phyloP scores from a whole-genome alignment of 2,329 filamentous ascomycete genomes.

The Ramularia endophylla region DNA sequence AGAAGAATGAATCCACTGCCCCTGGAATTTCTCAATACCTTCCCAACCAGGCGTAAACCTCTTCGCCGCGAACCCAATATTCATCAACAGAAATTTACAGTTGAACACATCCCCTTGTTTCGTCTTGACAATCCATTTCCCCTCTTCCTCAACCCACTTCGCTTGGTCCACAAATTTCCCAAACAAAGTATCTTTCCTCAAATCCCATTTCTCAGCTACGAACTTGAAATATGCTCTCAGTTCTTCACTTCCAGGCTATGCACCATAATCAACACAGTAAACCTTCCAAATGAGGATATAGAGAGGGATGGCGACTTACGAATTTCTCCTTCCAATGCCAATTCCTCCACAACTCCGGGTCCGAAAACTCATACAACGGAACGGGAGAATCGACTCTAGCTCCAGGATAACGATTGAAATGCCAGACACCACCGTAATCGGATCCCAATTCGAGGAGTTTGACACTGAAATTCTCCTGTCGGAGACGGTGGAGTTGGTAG shows the following conservation, averaged over 20 bases:
- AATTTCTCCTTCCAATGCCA: conserved; percentile 45
- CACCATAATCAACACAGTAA: no score
- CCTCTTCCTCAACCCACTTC: conserved; percentile 42
- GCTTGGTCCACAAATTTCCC: conserved; percentile 50
- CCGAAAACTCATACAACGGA: conserved; percentile 41
- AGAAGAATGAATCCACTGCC: conserved; percentile 34
- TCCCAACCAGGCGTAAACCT: conserved; percentile 32
- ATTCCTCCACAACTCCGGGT: conserved; percentile 41
- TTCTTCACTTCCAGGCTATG: conserved; percentile 29
- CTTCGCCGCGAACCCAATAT: conserved; percentile 32
- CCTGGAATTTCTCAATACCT: conserved; percentile 32
- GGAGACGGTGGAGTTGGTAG: conserved; percentile 4
- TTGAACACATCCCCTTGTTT: neutral
- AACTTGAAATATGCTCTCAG: conserved; percentile 53
- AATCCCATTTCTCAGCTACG: conserved; percentile 48
- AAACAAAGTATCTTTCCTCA: conserved; percentile 54
- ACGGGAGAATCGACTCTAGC: conserved; percentile 16
- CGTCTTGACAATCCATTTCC: conserved; percentile 1
- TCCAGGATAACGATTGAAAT: conserved; percentile 14
- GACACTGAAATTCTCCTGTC: conserved; percentile 4
- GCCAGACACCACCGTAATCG: conserved; percentile 5
- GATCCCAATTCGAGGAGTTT: conserved; percentile 4
- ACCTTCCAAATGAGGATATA: no score
- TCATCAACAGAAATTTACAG: neutral
- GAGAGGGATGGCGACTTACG: no score